Conservation (phyloP, 495 filamentous ascomycete genomes). For the Penicillium waksmanii region DNA sequence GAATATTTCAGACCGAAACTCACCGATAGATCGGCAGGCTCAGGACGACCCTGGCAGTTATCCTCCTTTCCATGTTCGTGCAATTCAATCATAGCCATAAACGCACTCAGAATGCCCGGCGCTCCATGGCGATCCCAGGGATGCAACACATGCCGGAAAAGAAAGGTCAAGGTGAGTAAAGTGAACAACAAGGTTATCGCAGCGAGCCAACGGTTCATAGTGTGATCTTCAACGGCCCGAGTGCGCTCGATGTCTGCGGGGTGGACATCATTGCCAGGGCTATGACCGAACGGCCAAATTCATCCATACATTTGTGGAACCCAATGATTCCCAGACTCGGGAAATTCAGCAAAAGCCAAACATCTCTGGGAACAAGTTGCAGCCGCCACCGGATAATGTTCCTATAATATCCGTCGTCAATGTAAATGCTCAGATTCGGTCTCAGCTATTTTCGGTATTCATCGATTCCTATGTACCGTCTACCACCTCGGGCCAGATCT, state of each 20-base stretch:
- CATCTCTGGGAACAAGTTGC: neutral
- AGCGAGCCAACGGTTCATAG: constrained; percentile 1
- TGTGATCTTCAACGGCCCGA: constrained; percentile 21
- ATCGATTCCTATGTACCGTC: constrained; percentile 21
- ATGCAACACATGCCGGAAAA: constrained; percentile 17
- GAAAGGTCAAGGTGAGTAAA: constrained; percentile 19
- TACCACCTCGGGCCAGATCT: constrained; percentile 8
- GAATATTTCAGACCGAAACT: too few relatives aligned
- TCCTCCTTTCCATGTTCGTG: neutral
- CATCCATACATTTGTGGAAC: constrained; percentile 16
- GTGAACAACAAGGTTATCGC: neutral
- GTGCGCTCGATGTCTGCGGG: constrained; percentile 21
- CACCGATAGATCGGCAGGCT: too few relatives aligned
- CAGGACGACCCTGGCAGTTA: neutral
- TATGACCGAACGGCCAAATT: constrained; percentile 18
- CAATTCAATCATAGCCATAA: neutral
- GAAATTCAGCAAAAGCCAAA: neutral
- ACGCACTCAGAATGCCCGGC: constrained; percentile 9
- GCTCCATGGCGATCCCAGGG: constrained; percentile 18
- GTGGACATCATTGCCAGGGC: constrained; percentile 15
- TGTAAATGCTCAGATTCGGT: constrained; percentile 24
- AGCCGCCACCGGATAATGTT: neutral
- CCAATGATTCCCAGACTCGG: neutral
- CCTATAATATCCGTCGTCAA: constrained; percentile 10
- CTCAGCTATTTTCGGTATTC: constrained; percentile 21